Percentiles rank a stretch among this genome's conserved stretches.
Evolutionary conservation across 257 asterid species (phyloP).

Genomic region (Lithospermum erythrorhizon): DNA sequence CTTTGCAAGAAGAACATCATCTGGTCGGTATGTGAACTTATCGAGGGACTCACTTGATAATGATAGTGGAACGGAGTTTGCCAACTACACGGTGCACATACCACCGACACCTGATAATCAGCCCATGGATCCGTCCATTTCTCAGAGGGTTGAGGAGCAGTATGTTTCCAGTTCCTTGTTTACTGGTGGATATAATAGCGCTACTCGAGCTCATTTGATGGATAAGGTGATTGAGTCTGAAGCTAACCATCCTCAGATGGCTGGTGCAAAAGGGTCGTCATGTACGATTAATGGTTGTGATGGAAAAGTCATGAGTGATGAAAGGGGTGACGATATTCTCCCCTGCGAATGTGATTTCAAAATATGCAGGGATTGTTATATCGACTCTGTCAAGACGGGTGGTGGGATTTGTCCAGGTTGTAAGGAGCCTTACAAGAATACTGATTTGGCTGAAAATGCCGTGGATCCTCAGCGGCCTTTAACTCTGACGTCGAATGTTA

Average conservation of each 20-base stretch:
- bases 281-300: conserved; percentile 20
- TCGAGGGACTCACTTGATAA: conserved; percentile 19
- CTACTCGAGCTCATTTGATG: conserved; percentile 26
- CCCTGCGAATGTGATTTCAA: conserved; percentile 27
- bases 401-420: conserved; percentile 25
- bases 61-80: conserved; percentile 14
- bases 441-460: conserved; percentile 13
- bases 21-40: conserved; percentile 19
- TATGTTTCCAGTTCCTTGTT: conserved; percentile 24
- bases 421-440: conserved; percentile 20
- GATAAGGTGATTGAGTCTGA: conserved; percentile 26
- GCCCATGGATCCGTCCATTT: conserved; percentile 20
- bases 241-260: conserved; percentile 24
- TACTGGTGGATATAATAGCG: conserved; percentile 23
- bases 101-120: conserved; percentile 28
- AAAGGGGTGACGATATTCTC: conserved; percentile 21
- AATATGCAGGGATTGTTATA: conserved; percentile 22
- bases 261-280: conserved; percentile 24
- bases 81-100: conserved; percentile 22
- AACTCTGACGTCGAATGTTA: conserved; percentile 5
- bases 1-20: conserved; percentile 21
- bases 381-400: conserved; percentile 20
- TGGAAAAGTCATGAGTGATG: conserved; percentile 23
- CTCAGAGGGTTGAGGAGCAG: conserved; percentile 23
- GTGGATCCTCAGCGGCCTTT: conserved; percentile 5